Evolutionary conservation across 768 basidiomycete genomes (phyloP), one percentile per base, ranked within the genome.

Genomic region (Plicaturopsis crispa): DNA sequence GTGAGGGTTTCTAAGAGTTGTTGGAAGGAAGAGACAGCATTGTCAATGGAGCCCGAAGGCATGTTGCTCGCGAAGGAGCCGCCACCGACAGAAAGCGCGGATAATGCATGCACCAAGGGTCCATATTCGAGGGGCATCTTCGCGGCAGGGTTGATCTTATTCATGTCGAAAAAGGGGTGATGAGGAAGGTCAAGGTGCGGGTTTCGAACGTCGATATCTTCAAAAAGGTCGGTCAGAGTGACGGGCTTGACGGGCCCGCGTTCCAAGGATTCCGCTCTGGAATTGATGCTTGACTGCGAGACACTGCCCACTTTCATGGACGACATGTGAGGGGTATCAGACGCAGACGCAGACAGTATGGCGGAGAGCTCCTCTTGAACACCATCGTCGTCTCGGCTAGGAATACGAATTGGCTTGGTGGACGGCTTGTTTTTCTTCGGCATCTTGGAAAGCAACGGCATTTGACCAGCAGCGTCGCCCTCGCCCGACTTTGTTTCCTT

Each of bases 11-110:
- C 88, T 31, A 92, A 65, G 1, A 92, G 65, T 50, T 89, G 86
- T 48, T 92, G 87, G 65, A 91, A 91, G 11, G 87, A 88, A 3
- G 85, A 83, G 20, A 91, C 86, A 1, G 88, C 87, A 22, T 87
- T 85, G 55, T 91, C 88, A 52, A 90, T 88, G n/a, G 86, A 85
- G 8, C 84, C 84, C 5, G 84, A 80, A 12, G 88, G 85, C 65
- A 88, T 80, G 48, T 78, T 84, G 33, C 51, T 63, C 24, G 85
- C 80, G 50, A 89, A 89, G 5, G 84, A 86, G 6, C 84, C 84
- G 7, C 87, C 84, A 3, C 85, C 85, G 11, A 87, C 84, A 2
- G 89, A 90, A 24, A 91, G 65, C 10, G 88, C 85, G 6, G 89
- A 89, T 19, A 91, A 60, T 1, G 89, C 88, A 51, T 89, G 85